These are phyloP conservation scores for Laguncularia racemosa DNA, from an alignment of 345 rosid species.

Conservation along the genomic window DNA sequence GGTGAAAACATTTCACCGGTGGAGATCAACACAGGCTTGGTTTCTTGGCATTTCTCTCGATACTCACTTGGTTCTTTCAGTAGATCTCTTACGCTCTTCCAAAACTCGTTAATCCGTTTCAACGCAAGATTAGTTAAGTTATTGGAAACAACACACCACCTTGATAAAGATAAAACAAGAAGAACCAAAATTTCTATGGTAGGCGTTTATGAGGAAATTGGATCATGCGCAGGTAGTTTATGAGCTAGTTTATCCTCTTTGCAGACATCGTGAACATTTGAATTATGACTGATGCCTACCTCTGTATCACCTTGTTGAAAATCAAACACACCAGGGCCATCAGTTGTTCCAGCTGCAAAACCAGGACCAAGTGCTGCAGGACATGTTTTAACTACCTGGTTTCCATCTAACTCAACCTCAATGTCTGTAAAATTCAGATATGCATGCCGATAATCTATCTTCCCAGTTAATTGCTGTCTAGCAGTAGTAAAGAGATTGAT, in stretches of 20 bases:
- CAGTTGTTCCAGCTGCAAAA: conserved; percentile 59
- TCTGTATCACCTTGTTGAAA: conserved; percentile 54
- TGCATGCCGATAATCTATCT: conserved; percentile 37
- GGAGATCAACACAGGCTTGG: conserved; percentile 44
- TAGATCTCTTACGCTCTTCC: conserved; percentile 34
- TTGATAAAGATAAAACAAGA: no score
- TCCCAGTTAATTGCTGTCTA: conserved; percentile 22
- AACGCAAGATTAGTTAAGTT: neutral
- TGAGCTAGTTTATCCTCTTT: no score
- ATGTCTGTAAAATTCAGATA: conserved; percentile 41
- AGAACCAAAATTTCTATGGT: no score
- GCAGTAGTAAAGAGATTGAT: conserved; percentile 35
- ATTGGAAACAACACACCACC: neutral
- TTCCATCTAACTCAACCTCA: conserved; percentile 34
- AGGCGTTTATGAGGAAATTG: neutral
- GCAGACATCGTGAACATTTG: no score
- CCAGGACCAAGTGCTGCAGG: conserved; percentile 51
- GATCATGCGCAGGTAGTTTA: neutral
- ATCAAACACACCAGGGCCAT: conserved; percentile 51
- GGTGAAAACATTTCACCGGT: conserved; percentile 51
- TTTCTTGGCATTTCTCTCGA: conserved; percentile 46
- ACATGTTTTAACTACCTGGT: conserved; percentile 29
- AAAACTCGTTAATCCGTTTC: conserved; percentile 33
- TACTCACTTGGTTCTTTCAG: conserved; percentile 44
- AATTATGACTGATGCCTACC: conserved; percentile 14